These are phyloP conservation scores for Hippophae gyantsensis DNA, from an alignment of 306 rosid genomes.

Conservation along the genomic window DNA sequence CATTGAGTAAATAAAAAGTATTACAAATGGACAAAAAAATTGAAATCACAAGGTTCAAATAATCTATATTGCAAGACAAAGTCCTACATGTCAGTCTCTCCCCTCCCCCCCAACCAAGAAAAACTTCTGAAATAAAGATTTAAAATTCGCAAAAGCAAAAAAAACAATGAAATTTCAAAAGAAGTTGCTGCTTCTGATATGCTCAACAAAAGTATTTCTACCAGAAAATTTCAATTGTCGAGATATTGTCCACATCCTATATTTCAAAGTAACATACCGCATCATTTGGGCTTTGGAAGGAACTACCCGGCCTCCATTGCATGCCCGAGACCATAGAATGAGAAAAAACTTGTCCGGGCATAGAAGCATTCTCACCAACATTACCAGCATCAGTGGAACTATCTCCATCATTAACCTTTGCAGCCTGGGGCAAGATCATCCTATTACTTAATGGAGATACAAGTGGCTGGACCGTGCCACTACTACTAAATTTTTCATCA, in stretches of 20 bases:
- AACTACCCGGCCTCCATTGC: conserved; percentile 97
- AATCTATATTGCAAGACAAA: too few species aligned
- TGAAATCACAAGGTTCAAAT: too few species aligned
- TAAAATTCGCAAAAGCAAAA: too few species aligned
- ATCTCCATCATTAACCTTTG: conserved; percentile 60
- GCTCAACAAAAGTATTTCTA: too few species aligned
- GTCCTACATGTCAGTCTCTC: too few species aligned
- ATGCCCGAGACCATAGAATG: conserved; percentile 70
- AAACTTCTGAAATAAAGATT: too few species aligned
- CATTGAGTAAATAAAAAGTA: too few species aligned
- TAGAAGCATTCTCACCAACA: conserved; percentile 55
- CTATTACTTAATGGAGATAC: conserved; percentile 60
- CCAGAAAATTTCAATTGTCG: too few species aligned
- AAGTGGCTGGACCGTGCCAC: conserved; percentile 68
- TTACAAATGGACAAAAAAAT: too few species aligned
- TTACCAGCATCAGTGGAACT: conserved; percentile 51
- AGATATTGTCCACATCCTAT: not conserved
- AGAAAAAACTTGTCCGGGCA: conserved; percentile 69
- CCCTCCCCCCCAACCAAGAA: too few species aligned
- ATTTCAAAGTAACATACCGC: conserved; percentile 30
- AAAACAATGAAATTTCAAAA: too few species aligned
- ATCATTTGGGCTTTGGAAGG: conserved; percentile 74
- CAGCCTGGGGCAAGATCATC: conserved; percentile 59
- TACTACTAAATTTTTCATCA: conserved; percentile 76
- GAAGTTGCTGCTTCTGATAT: too few species aligned